A percentile compares a stretch with the other conserved stretches of the same genome.
Conservation (phyloP, 2,329 filamentous ascomycete genomes). For the Trichoderma breve region DNA sequence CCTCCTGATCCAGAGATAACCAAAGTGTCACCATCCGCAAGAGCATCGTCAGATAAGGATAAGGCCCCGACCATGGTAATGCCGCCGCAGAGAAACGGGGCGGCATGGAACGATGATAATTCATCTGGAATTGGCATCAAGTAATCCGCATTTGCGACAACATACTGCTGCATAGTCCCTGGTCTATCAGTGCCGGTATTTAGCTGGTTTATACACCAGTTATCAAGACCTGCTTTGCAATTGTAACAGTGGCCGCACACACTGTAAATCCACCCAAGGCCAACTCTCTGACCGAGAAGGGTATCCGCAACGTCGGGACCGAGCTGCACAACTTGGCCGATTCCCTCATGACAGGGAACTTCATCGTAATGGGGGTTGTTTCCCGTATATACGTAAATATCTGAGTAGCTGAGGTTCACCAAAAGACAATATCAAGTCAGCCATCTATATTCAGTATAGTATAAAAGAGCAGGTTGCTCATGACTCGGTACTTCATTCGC, state of each 20-base stretch:
- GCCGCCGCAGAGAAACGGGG: conserved; percentile 1
- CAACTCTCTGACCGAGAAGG: not conserved
- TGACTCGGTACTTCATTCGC: not conserved
- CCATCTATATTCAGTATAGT: too few species aligned
- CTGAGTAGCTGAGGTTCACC: not conserved
- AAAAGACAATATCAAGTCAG: not conserved
- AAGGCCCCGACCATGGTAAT: not conserved
- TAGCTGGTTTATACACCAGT: not conserved
- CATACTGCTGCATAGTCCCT: conserved; percentile 6
- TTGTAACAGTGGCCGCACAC: conserved; percentile 8
- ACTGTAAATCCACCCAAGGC: conserved; percentile 1
- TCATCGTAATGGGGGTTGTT: not conserved
- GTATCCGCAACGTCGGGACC: not conserved
- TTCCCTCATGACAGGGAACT: not conserved
- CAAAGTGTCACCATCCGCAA: not conserved
- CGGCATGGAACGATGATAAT: not conserved
- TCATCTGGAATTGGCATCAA: conserved; percentile 6
- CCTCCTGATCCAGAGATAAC: conserved; percentile 7
- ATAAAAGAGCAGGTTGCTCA: not conserved
- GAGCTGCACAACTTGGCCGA: not conserved
- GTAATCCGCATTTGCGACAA: conserved; percentile 5
- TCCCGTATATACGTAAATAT: not conserved
- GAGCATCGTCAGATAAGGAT: not conserved
- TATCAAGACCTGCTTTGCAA: not conserved
- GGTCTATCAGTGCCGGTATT: conserved; percentile 5